A percentile compares a stretch with the other conserved stretches of the same genome.
These are phyloP conservation scores for Pythium pyrilobum DNA, from an alignment of 352 stramenopile genomes.

Conservation along the genomic window DNA sequence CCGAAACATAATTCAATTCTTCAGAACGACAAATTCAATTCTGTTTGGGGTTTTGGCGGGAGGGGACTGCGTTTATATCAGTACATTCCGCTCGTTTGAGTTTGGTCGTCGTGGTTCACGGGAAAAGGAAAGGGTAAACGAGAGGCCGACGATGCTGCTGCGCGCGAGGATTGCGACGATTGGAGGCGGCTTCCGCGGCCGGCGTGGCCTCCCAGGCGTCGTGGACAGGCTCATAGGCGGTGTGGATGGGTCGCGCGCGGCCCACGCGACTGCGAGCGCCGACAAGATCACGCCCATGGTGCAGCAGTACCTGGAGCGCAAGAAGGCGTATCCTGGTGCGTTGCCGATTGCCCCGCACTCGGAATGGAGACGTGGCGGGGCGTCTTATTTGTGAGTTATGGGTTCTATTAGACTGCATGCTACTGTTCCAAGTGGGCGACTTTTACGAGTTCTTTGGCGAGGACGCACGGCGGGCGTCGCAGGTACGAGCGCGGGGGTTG, in stretches of 20 bases:
- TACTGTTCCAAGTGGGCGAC: constrained; percentile 80
- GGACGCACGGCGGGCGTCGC: constrained; percentile 58
- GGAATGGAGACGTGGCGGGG: no score
- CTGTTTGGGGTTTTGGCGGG: no score
- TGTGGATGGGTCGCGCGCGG: background rate
- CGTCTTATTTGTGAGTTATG: background rate
- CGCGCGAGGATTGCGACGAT: background rate
- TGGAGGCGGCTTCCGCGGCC: no score
- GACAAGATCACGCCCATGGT: constrained; percentile 53
- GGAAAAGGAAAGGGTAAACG: background rate
- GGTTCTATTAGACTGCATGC: constrained; percentile 51
- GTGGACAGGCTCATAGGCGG: no score
- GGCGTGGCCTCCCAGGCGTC: no score
- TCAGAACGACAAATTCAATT: no score
- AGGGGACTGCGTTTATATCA: background rate
- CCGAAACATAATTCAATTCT: no score
- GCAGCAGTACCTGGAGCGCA: constrained; percentile 63
- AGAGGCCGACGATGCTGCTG: background rate
- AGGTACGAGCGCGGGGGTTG: no score
- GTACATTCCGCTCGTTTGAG: no score
- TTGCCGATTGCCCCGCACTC: background rate
- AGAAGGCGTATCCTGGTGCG: constrained; percentile 69
- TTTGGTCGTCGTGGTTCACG: background rate
- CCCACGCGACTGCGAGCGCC: background rate
- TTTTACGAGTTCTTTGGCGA: constrained; percentile 85